Percentiles rank a stretch among this genome's conserved stretches.
Conservation (phyloP, 305 asterid genomes). For the Ajuga reptans region DNA sequence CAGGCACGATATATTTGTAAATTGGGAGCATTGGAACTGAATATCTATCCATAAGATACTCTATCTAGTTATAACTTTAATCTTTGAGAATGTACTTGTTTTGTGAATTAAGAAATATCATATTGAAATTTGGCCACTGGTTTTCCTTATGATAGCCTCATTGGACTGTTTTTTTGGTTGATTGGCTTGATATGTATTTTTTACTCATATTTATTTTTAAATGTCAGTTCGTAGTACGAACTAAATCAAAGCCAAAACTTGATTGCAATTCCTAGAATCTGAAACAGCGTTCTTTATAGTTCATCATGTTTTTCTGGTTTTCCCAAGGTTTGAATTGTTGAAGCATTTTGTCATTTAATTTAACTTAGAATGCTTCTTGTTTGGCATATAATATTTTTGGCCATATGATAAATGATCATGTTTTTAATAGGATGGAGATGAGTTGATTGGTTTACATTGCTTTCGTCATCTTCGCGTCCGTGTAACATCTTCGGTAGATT, state of each 20-base stretch:
- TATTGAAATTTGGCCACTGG: background rate
- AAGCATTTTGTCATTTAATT: background rate
- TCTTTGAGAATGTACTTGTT: background rate
- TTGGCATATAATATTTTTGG: background rate
- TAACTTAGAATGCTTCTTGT: background rate
- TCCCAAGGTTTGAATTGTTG: background rate
- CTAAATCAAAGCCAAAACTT: background rate
- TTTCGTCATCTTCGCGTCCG: constrained; percentile 93
- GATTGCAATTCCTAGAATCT: background rate
- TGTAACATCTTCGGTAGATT: constrained; percentile 68
- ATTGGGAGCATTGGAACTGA: background rate
- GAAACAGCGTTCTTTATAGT: background rate
- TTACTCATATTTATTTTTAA: background rate
- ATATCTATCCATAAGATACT: background rate
- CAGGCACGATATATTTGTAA: background rate
- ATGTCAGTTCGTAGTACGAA: background rate
- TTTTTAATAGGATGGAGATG: constrained; percentile 72
- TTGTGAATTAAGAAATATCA: no score
- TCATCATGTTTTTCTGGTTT: background rate
- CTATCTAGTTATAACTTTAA: background rate
- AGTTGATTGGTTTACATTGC: constrained; percentile 92
- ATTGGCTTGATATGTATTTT: background rate
- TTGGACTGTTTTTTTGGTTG: background rate
- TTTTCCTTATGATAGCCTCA: background rate
- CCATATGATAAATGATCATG: constrained; percentile 15